Base-by-base conservation (phyloP, 2,329 filamentous ascomycete species). In the Cladophialophora carrionii region DNA sequence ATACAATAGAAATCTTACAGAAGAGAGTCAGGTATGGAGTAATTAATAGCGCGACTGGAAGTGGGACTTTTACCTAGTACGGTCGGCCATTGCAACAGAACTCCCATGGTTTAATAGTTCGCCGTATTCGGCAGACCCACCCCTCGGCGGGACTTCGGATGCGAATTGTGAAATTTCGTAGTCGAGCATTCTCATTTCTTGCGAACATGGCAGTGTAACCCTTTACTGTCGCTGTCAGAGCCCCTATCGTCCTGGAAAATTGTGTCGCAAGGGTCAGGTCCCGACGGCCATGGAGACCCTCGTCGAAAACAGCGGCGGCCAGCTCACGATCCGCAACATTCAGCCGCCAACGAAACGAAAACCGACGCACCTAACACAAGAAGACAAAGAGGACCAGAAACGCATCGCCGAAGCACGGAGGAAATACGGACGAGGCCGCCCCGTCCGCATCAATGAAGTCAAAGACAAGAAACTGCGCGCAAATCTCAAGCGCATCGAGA, bases 391-490 rank as follows among this genome's bases (percentile, higher is more conserved):
- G 70, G 75, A 77, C 31, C 79, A 77, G 66, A 74, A 75, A 68
- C 72, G 74, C 66, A 64, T 80, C 10, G 73, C 74, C 32, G 78
- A 80, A 69, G 91, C 91, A 59, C 85, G 92, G 72, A 85, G 87
- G 73, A 84, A 84, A 61, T 99, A 99, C 79, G 95, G 95, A 37
- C 88, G 95, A 71, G 95, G 95, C 57, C 86, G 86, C 71, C 85
- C 85, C 68, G 89, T 96, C 71, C 84, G 89, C 64, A 83, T 88
- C 53, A 89, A 89, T 74, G 82, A 81, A 8, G 87, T 96, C 73
- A 90, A 88, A 73, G 92, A 98, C 82, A 96, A 91, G 83, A 99
- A 98, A 77, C 79, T 98, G 68, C 89, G 92, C 56, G 85, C 87
- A 12, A 96, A 91, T 70, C 80, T 99, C 57, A 89, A 88, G 74